These are phyloP conservation scores for Penicillium odoratum DNA, from an alignment of 495 filamentous ascomycete genomes.

Conservation along the genomic window DNA sequence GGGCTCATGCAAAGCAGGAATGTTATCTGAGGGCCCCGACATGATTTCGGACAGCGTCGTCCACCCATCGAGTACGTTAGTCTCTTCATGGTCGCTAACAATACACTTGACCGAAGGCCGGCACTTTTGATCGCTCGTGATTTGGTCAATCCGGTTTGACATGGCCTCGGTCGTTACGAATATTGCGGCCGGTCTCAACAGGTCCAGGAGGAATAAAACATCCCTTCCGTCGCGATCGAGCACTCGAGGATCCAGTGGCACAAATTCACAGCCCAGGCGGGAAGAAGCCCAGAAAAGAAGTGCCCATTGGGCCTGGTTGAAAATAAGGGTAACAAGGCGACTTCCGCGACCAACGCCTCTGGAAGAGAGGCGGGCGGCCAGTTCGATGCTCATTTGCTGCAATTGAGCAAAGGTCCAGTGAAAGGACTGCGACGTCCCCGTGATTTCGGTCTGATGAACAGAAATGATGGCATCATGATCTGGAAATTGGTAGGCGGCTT, in stretches of 20 bases:
- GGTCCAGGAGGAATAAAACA: constrained; percentile 17
- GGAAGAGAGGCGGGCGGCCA: constrained; percentile 9
- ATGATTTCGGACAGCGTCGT: not conserved
- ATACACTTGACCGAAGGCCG: not conserved
- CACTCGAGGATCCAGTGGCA: constrained; percentile 30
- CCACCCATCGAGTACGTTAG: not conserved
- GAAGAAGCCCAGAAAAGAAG: constrained; percentile 32
- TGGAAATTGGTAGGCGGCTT: not conserved
- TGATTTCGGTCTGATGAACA: not conserved
- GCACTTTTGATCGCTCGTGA: not conserved
- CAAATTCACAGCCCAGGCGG: constrained; percentile 27
- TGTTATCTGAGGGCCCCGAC: not conserved
- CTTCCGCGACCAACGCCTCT: constrained; percentile 12
- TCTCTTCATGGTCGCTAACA: not conserved
- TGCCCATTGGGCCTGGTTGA: constrained; percentile 35
- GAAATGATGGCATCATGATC: not conserved
- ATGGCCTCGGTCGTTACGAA: constrained; percentile 22
- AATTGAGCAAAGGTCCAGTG: constrained; percentile 20
- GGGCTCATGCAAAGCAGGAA: not conserved
- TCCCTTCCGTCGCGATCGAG: constrained; percentile 15
- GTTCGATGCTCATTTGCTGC: constrained; percentile 8
- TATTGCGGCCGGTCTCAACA: constrained; percentile 19
- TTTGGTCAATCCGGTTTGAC: not conserved
- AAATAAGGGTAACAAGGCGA: constrained; percentile 27
- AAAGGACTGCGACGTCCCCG: not conserved